A percentile compares a stretch with the other conserved stretches of the same genome.
Conservation (phyloP, 495 filamentous ascomycete genomes). For the Hypoxylon lienhwacheense region DNA sequence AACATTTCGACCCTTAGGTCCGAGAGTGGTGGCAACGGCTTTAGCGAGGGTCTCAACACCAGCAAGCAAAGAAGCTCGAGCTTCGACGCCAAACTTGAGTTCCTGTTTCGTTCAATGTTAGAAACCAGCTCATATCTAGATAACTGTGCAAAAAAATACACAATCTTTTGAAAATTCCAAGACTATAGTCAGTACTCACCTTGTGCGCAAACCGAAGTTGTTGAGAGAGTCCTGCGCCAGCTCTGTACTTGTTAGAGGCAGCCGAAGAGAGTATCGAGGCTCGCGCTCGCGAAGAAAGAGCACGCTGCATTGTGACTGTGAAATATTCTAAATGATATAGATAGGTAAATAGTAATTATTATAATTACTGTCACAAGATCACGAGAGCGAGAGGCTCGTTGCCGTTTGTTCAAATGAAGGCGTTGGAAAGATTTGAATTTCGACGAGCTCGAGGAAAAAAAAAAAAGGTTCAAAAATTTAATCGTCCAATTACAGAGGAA, state of each 20-base stretch:
- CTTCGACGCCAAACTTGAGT: conserved; percentile 97
- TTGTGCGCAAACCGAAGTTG: conserved; percentile 94
- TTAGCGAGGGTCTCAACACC: conserved; percentile 97
- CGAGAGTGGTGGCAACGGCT: conserved; percentile 94
- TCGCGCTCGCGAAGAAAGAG: conserved; percentile 65
- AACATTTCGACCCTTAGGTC: conserved; percentile 97
- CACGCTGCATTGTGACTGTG: conserved; percentile 67
- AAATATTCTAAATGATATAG: conserved; percentile 31
- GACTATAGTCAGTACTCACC: no score
- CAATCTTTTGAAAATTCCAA: conserved; percentile 12
- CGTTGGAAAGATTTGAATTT: conserved; percentile 16
- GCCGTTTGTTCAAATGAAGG: conserved; percentile 17
- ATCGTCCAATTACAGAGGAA: conserved; percentile 32
- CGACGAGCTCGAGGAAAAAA: conserved; percentile 29
- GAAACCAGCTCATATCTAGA: conserved; percentile 13
- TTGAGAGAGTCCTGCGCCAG: conserved; percentile 59
- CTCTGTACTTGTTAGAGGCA: conserved; percentile 60
- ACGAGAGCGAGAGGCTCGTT: conserved; percentile 9
- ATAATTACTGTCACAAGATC: conserved; percentile 33
- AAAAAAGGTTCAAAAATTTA: conserved; percentile 42
- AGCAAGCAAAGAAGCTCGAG: conserved; percentile 79
- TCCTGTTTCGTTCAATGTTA: conserved; percentile 60
- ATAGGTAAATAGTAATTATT: conserved; percentile 15
- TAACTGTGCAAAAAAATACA: neutral
- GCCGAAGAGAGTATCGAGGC: conserved; percentile 67